phyloP scores from a whole-genome alignment of 306 rosid species.

The Glycine tomentella region DNA sequence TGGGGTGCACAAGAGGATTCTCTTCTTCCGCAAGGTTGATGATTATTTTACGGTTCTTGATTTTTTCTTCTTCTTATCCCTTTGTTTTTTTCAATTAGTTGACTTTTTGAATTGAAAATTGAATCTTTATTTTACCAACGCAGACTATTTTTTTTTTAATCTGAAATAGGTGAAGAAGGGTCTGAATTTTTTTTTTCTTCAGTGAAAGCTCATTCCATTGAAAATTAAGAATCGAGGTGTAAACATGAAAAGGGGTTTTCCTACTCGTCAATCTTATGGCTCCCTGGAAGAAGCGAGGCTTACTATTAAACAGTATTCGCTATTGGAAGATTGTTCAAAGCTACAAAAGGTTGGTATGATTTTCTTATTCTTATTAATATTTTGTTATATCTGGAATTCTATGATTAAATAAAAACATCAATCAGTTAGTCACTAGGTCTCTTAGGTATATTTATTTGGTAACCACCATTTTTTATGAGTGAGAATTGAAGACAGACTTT shows the following conservation, averaged over 20 bases:
- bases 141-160: neutral
- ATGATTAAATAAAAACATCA: neutral
- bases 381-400: neutral
- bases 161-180: neutral
- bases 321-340: constrained; percentile 55
- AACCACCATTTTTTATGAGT: too few relatives aligned
- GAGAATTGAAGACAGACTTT: too few relatives aligned
- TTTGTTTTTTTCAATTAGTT: too few relatives aligned
- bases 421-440: too few relatives aligned
- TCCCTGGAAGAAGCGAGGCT: too few relatives aligned
- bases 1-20: too few relatives aligned
- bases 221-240: neutral
- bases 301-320: too few relatives aligned
- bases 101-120: too few relatives aligned
- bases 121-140: neutral
- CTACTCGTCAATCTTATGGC: constrained; percentile 34
- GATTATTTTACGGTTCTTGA: too few relatives aligned
- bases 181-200: neutral
- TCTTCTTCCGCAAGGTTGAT: too few relatives aligned
- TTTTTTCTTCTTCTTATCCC: too few relatives aligned
- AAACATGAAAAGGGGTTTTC: constrained; percentile 55
- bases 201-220: neutral
- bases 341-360: constrained; percentile 59
- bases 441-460: too few relatives aligned
- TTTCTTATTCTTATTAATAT: neutral